Conservation (phyloP, 108 stramenopile species). For the Epithemia pelagica region DNA sequence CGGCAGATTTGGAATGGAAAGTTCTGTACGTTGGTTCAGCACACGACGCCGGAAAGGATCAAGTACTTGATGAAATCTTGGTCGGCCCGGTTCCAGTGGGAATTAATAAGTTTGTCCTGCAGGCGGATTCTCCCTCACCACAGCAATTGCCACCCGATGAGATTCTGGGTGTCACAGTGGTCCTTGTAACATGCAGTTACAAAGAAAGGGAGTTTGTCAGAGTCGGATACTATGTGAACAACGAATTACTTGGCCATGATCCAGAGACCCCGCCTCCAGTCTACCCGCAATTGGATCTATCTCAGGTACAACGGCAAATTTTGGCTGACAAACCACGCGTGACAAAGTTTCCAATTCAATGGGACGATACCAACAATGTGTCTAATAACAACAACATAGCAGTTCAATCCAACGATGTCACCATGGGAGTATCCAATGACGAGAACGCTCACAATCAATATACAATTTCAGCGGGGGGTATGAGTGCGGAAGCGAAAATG, state of each 20-base stretch:
- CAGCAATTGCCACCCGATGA: conserved; percentile 73
- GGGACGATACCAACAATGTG: conserved; percentile 31
- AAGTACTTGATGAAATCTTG: conserved; percentile 91
- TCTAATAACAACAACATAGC: not conserved
- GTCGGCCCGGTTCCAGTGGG: conserved; percentile 98
- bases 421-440: not conserved
- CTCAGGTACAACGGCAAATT: conserved; percentile 73
- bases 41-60: conserved; percentile 83
- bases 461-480: not conserved
- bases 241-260: conserved; percentile 66
- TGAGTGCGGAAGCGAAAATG: not conserved
- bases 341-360: conserved; percentile 92
- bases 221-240: conserved; percentile 99
- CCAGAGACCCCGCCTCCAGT: conserved; percentile 13
- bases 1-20: conserved; percentile 92
- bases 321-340: conserved; percentile 95
- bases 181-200: conserved; percentile 94
- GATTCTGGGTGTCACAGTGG: conserved; percentile 95
- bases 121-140: conserved; percentile 88
- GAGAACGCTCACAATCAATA: not conserved
- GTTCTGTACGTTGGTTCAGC: conserved; percentile 96
- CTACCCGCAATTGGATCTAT: conserved; percentile 51
- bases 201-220: conserved; percentile 92
- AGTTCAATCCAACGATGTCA: not conserved
- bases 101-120: conserved; percentile 85